Base-by-base conservation (phyloP, 352 stramenopile genomes). In the Globisporangium echinulatum region DNA sequence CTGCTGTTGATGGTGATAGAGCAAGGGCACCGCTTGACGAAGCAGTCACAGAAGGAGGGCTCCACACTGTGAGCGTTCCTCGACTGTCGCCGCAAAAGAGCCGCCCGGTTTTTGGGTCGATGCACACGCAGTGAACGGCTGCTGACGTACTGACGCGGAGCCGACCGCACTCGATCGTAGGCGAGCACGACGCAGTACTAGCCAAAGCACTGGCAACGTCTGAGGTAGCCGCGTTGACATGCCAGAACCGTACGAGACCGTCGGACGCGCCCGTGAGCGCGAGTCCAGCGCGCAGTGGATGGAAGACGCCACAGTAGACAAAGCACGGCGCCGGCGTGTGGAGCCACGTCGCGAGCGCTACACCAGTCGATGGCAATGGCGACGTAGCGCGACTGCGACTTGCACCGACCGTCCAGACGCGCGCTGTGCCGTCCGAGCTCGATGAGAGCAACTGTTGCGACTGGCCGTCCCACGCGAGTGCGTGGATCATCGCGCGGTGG, bases 251-350 rank as follows among this genome's bases (percentile, higher is more conserved):
- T 5, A 88, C 44, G 13, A 67, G 59, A 0, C 82, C 77, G 59
- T 90, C 77, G 0, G 78, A 88, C 6, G 78, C 67, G 5, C 75
- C 81, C 6, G 67, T 82, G 37, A 87, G n/a, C 5, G 74, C 59
- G 9, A 85, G 52, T 9, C 72, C 61, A 11, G 60, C 62, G 8
- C 65, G 43, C 0, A 37, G 65, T 10, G 60, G 40, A 43, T 87
- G 68, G 61, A 89, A 91, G 7, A 75, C 66, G 1, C 74, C 75
- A 49, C 78, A 84, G 59, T 88, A 90, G 8, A 90, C 82, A 52
- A 87, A 88, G 11, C 66, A 74, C 10, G 75, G 79, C 3, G 63
- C 55, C 5, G 76, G 76, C 8, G 82, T 69, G 61, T 91, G 82
- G 8, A 86, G 76, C 61, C 77, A 87, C 40, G 82, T 57, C 37